Evolutionary conservation across 108 stramenopile species (phyloP).

Genomic region (Cyclotella baltica): DNA sequence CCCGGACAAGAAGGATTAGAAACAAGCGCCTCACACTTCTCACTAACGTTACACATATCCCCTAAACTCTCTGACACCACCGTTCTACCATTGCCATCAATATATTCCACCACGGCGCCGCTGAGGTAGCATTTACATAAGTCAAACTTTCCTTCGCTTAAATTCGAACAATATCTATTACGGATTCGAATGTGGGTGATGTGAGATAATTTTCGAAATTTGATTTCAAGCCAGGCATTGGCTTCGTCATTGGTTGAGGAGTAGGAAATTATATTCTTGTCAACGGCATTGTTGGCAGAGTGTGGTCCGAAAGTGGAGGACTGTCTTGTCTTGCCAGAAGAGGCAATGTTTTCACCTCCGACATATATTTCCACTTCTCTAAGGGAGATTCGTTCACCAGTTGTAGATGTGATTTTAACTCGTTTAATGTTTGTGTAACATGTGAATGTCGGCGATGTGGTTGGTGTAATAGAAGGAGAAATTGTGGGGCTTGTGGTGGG

Average conservation of each 20-base stretch:
- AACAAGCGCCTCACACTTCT: background rate
- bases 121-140: background rate
- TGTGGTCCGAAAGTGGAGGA: background rate
- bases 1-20: too few species aligned
- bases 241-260: background rate
- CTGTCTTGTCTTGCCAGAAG: background rate
- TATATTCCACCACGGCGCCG: background rate
- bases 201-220: background rate
- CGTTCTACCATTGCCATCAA: background rate
- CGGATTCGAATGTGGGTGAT: background rate
- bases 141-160: background rate
- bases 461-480: background rate
- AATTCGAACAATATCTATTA: background rate
- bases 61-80: background rate
- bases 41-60: background rate
- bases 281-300: background rate
- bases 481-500: background rate
- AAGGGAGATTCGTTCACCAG: background rate
- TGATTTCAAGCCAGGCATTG: background rate
- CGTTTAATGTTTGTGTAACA: background rate
- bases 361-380: background rate
- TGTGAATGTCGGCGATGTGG: background rate
- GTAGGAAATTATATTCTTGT: background rate
- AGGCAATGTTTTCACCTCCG: background rate
- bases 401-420: background rate